A percentile compares a stretch with the other conserved stretches of the same genome.
Evolutionary conservation across 768 basidiomycete genomes (phyloP).

Genomic region (Pulveroboletus sp.): DNA sequence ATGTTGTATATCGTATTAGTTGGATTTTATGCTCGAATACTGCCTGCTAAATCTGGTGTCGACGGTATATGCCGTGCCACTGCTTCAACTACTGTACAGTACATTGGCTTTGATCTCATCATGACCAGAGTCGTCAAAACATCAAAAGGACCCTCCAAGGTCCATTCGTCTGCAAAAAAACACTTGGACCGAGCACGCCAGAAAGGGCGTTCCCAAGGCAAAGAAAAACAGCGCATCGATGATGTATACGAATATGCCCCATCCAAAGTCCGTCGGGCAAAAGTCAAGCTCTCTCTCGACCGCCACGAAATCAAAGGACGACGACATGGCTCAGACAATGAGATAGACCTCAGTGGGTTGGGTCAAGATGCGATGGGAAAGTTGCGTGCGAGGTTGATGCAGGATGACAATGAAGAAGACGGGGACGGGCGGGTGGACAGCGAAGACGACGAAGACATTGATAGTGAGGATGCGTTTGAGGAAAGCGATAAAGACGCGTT

Average conservation of each 20-base stretch:
- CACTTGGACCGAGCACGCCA: conserved; percentile 50
- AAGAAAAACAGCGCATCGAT: conserved; percentile 28
- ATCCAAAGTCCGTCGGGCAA: conserved; percentile 46
- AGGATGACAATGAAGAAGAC: conserved; percentile 50
- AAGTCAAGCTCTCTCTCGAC: conserved; percentile 53
- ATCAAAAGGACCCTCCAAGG: conserved; percentile 12
- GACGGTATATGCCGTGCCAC: conserved; percentile 8
- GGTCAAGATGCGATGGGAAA: conserved; percentile 31
- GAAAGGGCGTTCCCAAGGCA: conserved; percentile 28
- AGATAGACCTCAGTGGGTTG: conserved; percentile 35
- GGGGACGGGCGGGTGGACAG: conserved; percentile 43
- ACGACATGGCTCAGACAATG: conserved; percentile 36
- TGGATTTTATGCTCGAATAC: not conserved
- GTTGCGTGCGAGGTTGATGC: conserved; percentile 46
- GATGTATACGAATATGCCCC: conserved; percentile 69
- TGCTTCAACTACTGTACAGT: conserved; percentile 7
- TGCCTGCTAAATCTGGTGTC: conserved; percentile 24
- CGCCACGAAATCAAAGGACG: conserved; percentile 45
- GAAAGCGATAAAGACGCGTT: conserved; percentile 80
- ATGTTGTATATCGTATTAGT: not conserved
- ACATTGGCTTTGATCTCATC: not conserved
- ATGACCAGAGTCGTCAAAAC: conserved; percentile 18
- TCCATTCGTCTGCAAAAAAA: conserved; percentile 19
- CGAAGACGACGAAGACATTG: conserved; percentile 82
- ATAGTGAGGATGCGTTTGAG: conserved; percentile 81